Conservation (phyloP, 2,329 filamentous ascomycete species). For the Epichloe coenophiala region DNA sequence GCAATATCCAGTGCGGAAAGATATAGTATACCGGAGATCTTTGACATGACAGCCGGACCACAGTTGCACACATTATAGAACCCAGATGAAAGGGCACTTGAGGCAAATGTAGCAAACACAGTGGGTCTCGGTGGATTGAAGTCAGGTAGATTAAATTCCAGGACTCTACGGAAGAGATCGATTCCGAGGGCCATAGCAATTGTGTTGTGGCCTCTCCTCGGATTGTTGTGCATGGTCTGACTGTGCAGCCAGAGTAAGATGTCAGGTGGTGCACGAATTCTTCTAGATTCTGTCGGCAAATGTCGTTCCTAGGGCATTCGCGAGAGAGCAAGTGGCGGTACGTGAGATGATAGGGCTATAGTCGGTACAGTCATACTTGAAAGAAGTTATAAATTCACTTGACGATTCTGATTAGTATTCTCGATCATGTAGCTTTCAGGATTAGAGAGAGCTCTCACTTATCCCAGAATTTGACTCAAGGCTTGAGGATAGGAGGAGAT, state of each 20-base stretch:
- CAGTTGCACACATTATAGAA: neutral
- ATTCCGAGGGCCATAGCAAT: slow-evolving; percentile 73
- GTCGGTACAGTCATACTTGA: neutral
- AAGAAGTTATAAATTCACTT: neutral
- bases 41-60: neutral
- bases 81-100: neutral
- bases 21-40: neutral
- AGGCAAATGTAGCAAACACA: slow-evolving; percentile 12
- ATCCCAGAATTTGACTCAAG: neutral
- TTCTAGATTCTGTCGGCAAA: neutral
- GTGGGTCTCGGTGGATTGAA: neutral
- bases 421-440: neutral
- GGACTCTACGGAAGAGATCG: slow-evolving; percentile 52
- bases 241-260: neutral
- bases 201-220: slow-evolving; percentile 53
- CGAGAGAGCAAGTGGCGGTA: neutral
- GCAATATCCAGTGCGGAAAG: neutral
- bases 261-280: neutral
- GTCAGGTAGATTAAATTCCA: slow-evolving; percentile 35
- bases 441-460: neutral
- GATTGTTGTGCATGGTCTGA: slow-evolving; percentile 28
- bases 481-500: neutral
- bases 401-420: neutral
- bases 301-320: neutral
- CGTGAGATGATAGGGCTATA: neutral